Evolutionary conservation across 2,329 filamentous ascomycete genomes (phyloP).

Genomic region (Alternaria atra): DNA sequence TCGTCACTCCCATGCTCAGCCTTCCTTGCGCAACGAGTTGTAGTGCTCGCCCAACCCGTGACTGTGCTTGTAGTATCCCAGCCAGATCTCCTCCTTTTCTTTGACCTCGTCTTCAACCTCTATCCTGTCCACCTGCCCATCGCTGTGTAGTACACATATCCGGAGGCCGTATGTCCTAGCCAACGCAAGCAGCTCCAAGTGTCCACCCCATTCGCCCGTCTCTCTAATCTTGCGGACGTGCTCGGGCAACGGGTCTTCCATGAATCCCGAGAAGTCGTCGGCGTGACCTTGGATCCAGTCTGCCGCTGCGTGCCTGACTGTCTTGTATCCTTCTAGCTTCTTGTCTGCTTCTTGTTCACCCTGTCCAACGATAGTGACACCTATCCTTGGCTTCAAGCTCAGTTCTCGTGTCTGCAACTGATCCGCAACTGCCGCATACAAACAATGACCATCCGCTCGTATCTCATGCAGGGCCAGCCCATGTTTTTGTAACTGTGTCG

Average conservation of each 20-base stretch:
- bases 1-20: conserved; percentile 26
- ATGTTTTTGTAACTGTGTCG: conserved; percentile 68
- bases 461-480: conserved; percentile 80
- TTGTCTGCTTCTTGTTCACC: conserved; percentile 9
- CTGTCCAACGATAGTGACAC: conserved; percentile 29
- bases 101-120: conserved; percentile 58
- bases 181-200: conserved; percentile 87
- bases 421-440: conserved; percentile 91
- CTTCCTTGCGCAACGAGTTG: conserved; percentile 73
- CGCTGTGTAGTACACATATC: conserved; percentile 84
- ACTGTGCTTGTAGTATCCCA: conserved; percentile 94
- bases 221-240: conserved; percentile 82
- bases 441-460: conserved; percentile 89
- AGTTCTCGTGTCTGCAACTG: conserved; percentile 68
- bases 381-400: conserved; percentile 47
- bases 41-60: conserved; percentile 98
- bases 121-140: conserved; percentile 81
- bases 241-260: conserved; percentile 78
- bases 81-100: conserved; percentile 73
- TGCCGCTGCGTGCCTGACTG: conserved; percentile 75
- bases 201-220: conserved; percentile 95
- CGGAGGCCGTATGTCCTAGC: conserved; percentile 80
- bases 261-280: conserved; percentile 85
- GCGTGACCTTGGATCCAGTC: conserved; percentile 77
- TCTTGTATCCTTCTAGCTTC: conserved; percentile 63